Percentiles rank a stretch among this genome's conserved stretches.
Evolutionary conservation across 2,329 filamentous ascomycete species (phyloP).

Genomic region (Nigrograna mackinnonii): DNA sequence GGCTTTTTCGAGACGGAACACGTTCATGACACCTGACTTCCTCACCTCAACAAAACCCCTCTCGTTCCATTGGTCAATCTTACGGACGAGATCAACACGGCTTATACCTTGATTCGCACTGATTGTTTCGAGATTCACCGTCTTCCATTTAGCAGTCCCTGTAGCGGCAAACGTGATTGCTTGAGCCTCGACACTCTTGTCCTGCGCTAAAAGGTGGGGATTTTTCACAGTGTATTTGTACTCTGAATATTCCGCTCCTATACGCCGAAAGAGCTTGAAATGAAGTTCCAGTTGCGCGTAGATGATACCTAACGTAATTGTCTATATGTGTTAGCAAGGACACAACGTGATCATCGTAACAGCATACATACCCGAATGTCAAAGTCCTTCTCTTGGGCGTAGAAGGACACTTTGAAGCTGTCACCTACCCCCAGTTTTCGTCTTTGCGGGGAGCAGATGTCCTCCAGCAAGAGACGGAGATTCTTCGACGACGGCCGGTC

Average conservation of each 20-base stretch:
- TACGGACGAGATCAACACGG: constrained; percentile 55
- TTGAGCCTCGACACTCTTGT: constrained; percentile 47
- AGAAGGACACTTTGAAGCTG: constrained; percentile 52
- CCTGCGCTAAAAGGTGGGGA: constrained; percentile 29
- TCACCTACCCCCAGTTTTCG: constrained; percentile 40
- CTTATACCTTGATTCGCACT: constrained; percentile 34
- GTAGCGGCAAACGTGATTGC: constrained; percentile 49
- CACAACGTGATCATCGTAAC: constrained; percentile 34
- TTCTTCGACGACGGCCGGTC: constrained; percentile 60
- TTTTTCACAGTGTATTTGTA: constrained; percentile 55
- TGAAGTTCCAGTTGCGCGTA: constrained; percentile 65
- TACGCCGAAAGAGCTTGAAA: constrained; percentile 46
- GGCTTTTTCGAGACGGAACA: constrained; percentile 55
- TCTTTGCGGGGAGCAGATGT: constrained; percentile 52
- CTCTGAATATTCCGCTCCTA: constrained; percentile 59
- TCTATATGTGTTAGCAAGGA: constrained; percentile 23
- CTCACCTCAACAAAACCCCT: constrained; percentile 55
- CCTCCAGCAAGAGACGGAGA: constrained; percentile 51
- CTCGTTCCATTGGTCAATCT: constrained; percentile 60
- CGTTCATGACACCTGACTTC: constrained; percentile 55
- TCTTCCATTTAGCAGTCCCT: constrained; percentile 47
- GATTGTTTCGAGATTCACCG: constrained; percentile 54
- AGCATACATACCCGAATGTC: constrained; percentile 53
- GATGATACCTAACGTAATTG: constrained; percentile 54
- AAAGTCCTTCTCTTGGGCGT: constrained; percentile 51